Base-by-base conservation (phyloP, 139 green algal species). In the Pycnococcus provasolii region DNA sequence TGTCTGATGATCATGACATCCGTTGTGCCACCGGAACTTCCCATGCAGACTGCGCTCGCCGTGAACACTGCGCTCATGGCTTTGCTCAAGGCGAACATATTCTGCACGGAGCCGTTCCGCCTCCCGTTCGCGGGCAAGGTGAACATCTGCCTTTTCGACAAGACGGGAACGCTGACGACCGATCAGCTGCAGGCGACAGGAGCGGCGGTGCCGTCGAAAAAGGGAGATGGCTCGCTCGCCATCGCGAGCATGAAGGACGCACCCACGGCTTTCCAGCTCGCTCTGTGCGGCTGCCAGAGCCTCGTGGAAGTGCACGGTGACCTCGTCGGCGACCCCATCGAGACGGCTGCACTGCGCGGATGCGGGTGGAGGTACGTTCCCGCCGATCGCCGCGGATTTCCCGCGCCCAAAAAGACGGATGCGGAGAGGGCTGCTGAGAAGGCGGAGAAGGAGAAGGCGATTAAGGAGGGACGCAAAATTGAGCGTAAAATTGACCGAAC, bases 291-390 rank as follows among this genome's bases (percentile, higher is more conserved):
- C 4, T 76, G 70, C 57, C 70, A 76, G 48, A 57, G 51, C n/a
- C 43, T 76, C 8, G 44, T 76, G 3, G 45, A 76, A 45, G 58
- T 76, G 6, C 51, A 76, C 50, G 63, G 59, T 2, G 67, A 70
- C 7, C 61, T 51, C 9, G 67, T 82, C 60, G 79, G 79, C 3
- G 79, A 84, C 42, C 79, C 79, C 8, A 59, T 84, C 4, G 79
- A 84, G 72, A 62, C 73, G 51, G 76, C 79, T 42, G 79, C 79
- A 37, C 44, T 84, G 13, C 48, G 60, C 13, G 76, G 70, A 7
- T 60, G 78, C n/a, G 71, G 70, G 15, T 84, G 79, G 79, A 6
- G 46, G 42, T 84, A 79, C 71, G 11, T 42, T 13, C 65, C 65
- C 1, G 54, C 58, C 9, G 26, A 53, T 44, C 5, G 45, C 50